A percentile compares a stretch with the other conserved stretches of the same genome.
Evolutionary conservation across 176 grass and related monocot genomes (phyloP).

Genomic region (Phyllostachys edulis): DNA sequence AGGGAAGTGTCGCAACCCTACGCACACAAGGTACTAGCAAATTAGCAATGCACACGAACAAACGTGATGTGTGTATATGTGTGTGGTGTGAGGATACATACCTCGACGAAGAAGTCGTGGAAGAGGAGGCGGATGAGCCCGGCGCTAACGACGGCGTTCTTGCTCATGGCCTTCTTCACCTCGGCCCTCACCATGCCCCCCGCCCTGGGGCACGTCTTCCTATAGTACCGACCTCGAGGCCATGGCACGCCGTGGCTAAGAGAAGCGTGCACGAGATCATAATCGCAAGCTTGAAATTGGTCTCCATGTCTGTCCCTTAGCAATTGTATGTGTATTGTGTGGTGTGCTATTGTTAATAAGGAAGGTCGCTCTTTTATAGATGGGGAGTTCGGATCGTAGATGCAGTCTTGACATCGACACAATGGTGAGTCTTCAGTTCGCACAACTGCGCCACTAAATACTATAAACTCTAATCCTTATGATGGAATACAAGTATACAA

Average conservation of each 20-base stretch:
- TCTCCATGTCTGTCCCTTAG: not conserved
- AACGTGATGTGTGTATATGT: not conserved
- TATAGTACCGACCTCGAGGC: slow-evolving; percentile 40
- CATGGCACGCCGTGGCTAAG: not conserved
- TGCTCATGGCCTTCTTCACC: slow-evolving; percentile 20
- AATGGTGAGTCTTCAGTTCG: no score
- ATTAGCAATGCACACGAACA: not conserved
- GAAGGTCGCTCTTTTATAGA: not conserved
- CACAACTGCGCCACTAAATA: no score
- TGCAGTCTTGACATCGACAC: no score
- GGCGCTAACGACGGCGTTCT: slow-evolving; percentile 14
- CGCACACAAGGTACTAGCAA: not conserved
- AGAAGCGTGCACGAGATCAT: not conserved
- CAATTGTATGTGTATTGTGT: not conserved
- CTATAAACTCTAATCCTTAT: no score
- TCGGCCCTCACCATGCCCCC: slow-evolving; percentile 30
- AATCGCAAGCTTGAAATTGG: not conserved
- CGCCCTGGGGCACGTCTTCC: slow-evolving; percentile 28
- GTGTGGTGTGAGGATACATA: not conserved
- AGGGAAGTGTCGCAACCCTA: slow-evolving; percentile 50
- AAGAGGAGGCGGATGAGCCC: slow-evolving; percentile 45
- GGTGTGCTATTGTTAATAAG: not conserved
- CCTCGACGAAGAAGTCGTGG: slow-evolving; percentile 57
- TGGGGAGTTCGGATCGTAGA: no score
- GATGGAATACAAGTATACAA: no score